Base-by-base conservation (phyloP, 2,329 filamentous ascomycete species). In the Pseudocercospora vitis region DNA sequence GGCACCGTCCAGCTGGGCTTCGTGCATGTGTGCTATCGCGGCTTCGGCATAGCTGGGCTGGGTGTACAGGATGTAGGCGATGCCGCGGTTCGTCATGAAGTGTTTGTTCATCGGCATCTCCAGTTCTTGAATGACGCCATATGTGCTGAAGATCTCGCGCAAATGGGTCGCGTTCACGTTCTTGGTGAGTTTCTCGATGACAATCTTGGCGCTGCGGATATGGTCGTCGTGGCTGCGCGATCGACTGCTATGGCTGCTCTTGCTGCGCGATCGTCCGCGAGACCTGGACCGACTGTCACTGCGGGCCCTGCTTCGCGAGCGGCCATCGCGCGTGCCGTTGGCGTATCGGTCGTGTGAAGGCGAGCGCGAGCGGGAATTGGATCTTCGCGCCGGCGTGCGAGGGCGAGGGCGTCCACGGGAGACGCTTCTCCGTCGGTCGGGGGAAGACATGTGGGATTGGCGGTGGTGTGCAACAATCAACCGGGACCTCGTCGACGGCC, bases 101-200 rank as follows among this genome's bases (percentile, higher is more conserved):
- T 86, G 82, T 68, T 86, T 82, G 68, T 95, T 96, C 73, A 96
- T 84, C 2, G 94, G 94, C 63, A 99, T 82, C 66, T 96, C 90
- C 18, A 99, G 77, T 63, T 94, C 89, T 64, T 86, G 82, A 63
- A 99, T 95, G 16, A 81, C 80, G 47, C 94, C 94, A 69, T 94
- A 99, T 31, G 83, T 81, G 45, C 89, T 87, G 69, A 99, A 99
- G 56, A 99, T 96, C 70, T 99, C 94, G 62, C 84, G 82, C 5
- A 99, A 77, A 66, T 99, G 94, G 14, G 82, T 82, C 70, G 92
- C 89, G 54, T 89, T 95, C 63, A 99, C 87, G 67, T 96, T 97
- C 72, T 95, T 96, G 3, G 92, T 95, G 67, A 99, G 79, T 59
- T 95, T 91, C 73, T 99, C 94, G 42, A 99, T 88, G 14, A 99